Evolutionary conservation across 257 asterid species (phyloP), one percentile per base, ranked within the genome.

Genomic region (Fraxinus anomala): DNA sequence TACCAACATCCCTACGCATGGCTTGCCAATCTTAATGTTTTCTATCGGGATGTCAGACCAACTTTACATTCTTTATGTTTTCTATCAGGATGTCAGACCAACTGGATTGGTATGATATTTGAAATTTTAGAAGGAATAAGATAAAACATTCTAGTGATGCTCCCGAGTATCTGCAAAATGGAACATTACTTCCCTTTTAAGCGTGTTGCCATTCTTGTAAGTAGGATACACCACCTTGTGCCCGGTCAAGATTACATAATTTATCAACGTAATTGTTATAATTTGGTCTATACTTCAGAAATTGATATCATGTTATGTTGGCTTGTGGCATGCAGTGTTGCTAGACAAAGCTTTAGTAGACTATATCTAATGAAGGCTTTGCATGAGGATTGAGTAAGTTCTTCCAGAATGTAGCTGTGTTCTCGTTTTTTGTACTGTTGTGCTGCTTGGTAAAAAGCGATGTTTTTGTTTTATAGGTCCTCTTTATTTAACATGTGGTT

Each of bases 321-420:
- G 10, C 78, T 68, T 28, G 28, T 37, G 47, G 23, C 3, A 72
- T 85, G 82, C 96, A 92, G 96, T 49, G 98, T 93, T 86, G 94
- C 96, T 13, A 97, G 98, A 75, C 98, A 92, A 86, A 95, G 94
- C 91, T 91, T 93, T 86, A 92, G 96, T 76, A 87, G 92, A 76
- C 83, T 95, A 72, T 92, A 92, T 78, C 86, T 93, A 87, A 87
- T 87, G 97, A 95, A 95, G 89, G 98, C 97, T 74, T 89, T 95
- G 76, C 97, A 93, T 49, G 16, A 40, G 49, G 49, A 10, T 10
- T 40, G 78, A 91, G 30, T 84, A 71, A 78, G 79, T 26, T 51
- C 69, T 63, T 24, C 34, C 69, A 63, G 30, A 70, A 65, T 3
- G 9, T 1, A 23, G 34, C 16, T 2, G 11, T 2, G 5, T 61